These are phyloP conservation scores for Globisporangium takayamanum DNA, from an alignment of 352 stramenopile genomes.

Conservation along the genomic window DNA sequence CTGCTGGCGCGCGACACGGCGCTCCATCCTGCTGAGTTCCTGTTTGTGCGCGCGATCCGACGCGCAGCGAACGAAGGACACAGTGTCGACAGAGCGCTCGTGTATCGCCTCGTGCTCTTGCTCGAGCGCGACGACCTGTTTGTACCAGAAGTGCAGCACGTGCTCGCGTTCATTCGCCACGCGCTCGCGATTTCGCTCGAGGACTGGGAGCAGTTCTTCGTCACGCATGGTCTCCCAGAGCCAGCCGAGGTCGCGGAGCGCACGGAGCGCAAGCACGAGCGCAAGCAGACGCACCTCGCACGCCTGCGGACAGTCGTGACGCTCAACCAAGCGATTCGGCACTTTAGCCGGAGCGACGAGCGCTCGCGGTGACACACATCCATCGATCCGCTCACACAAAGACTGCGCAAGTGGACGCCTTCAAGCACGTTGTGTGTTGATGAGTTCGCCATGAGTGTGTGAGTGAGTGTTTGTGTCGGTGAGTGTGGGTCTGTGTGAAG, in stretches of 20 bases:
- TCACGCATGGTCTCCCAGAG: constrained; percentile 22
- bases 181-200: constrained; percentile 23
- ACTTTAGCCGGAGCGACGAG: constrained; percentile 11
- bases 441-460: background rate
- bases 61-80: constrained; percentile 33
- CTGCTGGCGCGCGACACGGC: constrained; percentile 32
- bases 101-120: constrained; percentile 38
- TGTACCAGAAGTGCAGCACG: constrained; percentile 37
- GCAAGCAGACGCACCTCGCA: constrained; percentile 16
- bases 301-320: constrained; percentile 26
- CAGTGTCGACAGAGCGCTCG: constrained; percentile 28
- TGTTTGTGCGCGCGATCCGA: constrained; percentile 48
- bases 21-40: constrained; percentile 42
- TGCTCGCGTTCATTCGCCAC: constrained; percentile 38
- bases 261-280: constrained; percentile 17
- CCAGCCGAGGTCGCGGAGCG: constrained; percentile 26
- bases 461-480: background rate
- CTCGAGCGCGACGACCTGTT: constrained; percentile 45
- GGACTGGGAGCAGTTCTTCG: constrained; percentile 46
- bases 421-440: too few relatives aligned
- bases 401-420: too few relatives aligned
- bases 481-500: background rate
- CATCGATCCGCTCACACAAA: background rate
- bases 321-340: constrained; percentile 26
- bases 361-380: background rate